Evolutionary conservation across 176 grass and related monocot genomes (phyloP).

Genomic region (Oryza meridionalis): DNA sequence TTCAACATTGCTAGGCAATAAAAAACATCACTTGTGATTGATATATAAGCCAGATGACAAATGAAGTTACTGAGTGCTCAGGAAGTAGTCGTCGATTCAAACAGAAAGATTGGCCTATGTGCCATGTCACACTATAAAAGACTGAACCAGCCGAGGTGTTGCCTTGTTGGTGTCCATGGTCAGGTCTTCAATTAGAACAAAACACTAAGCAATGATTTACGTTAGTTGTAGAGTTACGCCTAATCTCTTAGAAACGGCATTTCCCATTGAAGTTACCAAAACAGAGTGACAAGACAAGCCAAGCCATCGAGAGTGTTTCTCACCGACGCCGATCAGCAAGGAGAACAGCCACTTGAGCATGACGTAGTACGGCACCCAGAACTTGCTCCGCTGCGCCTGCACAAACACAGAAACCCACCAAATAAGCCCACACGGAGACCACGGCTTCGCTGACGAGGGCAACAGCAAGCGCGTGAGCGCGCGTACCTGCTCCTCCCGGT

Average conservation of each 20-base stretch:
- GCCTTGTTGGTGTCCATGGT: neutral
- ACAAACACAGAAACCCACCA: constrained; percentile 20
- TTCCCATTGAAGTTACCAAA: neutral
- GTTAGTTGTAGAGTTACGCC: neutral
- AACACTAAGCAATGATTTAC: neutral
- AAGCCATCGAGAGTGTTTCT: constrained; percentile 4
- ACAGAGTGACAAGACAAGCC: neutral
- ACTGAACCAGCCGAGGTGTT: neutral
- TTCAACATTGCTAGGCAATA: neutral
- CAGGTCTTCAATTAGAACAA: neutral
- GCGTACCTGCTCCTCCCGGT: constrained; percentile 90
- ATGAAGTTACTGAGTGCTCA: neutral
- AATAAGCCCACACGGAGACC: neutral
- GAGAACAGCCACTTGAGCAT: constrained; percentile 90
- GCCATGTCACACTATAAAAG: neutral
- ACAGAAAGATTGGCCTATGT: neutral
- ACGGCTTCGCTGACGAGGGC: neutral
- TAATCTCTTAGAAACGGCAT: neutral
- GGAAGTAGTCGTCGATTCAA: neutral
- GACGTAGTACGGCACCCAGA: constrained; percentile 92
- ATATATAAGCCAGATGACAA: neutral
- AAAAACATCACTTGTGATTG: neutral
- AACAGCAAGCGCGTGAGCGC: neutral
- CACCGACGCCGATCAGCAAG: constrained; percentile 89
- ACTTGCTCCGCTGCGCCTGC: constrained; percentile 87